Conservation (phyloP, 2,329 filamentous ascomycete species). For the Neoarthrinium moseri region DNA sequence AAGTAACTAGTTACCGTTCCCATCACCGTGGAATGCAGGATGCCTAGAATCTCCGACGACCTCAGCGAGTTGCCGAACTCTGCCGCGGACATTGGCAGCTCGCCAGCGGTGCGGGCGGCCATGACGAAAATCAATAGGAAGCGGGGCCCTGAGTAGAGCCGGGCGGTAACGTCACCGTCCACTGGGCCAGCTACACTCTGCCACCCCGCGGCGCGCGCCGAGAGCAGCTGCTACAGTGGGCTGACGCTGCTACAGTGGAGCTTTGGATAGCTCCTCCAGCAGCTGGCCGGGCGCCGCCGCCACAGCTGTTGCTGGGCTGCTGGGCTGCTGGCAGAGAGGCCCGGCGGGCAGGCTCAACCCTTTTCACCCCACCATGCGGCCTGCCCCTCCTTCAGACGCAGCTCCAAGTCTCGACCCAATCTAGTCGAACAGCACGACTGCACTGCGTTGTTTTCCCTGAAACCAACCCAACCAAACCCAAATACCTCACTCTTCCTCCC, state of each 20-base stretch:
- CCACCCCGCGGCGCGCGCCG: no score
- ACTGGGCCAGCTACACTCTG: no score
- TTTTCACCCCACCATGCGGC: slow-evolving; percentile 2
- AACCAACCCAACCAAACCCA: background rate
- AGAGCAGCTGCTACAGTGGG: background rate
- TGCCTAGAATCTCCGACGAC: no score
- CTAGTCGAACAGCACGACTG: no score
- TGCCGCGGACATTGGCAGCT: slow-evolving; percentile 5
- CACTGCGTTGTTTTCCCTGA: slow-evolving; percentile 6
- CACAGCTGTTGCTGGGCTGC: no score
- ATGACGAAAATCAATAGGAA: slow-evolving; percentile 7
- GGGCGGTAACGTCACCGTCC: slow-evolving; percentile 8
- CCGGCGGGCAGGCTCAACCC: no score
- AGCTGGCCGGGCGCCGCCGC: no score
- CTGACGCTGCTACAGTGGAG: background rate
- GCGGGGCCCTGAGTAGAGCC: background rate
- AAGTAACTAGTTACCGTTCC: no score
- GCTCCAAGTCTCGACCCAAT: slow-evolving; percentile 3
- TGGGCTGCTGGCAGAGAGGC: no score
- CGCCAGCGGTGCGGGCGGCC: background rate
- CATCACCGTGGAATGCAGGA: no score
- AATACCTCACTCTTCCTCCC: background rate
- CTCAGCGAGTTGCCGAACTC: slow-evolving; percentile 1
- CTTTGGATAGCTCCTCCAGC: background rate
- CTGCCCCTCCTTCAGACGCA: slow-evolving; percentile 2